A percentile compares a stretch with the other conserved stretches of the same genome.
These are phyloP conservation scores for Paulownia fortunei DNA, from an alignment of 257 asterid species.

Conservation along the genomic window DNA sequence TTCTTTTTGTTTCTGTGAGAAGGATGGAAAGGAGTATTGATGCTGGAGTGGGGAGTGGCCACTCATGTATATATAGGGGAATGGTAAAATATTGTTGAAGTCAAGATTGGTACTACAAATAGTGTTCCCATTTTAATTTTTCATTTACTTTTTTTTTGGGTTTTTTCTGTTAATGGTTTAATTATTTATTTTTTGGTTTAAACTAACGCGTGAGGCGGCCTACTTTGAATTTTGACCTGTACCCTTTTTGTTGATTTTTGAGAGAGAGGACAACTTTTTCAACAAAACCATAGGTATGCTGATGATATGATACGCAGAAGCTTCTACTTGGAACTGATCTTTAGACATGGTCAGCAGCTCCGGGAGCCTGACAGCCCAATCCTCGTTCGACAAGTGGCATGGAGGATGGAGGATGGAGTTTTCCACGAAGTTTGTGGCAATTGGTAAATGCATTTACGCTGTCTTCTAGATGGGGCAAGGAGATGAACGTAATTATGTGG, in stretches of 20 bases:
- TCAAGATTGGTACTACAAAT: background rate
- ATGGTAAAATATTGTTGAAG: background rate
- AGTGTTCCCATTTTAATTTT: background rate
- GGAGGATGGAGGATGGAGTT: background rate
- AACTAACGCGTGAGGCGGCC: conserved; percentile 22
- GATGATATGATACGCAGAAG: conserved; percentile 1
- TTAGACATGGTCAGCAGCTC: background rate
- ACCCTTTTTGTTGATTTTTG: background rate
- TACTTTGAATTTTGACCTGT: conserved; percentile 28
- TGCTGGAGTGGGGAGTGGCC: conserved; percentile 1
- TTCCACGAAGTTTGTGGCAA: background rate
- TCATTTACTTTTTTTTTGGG: too few species aligned
- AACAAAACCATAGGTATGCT: background rate
- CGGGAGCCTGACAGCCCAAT: background rate
- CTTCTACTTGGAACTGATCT: conserved; percentile 17
- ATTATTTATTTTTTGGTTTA: background rate
- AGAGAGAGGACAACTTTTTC: background rate
- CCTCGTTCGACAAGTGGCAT: background rate
- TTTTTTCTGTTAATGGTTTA: background rate
- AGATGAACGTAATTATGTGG: background rate
- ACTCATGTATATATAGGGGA: background rate
- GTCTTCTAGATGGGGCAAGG: conserved; percentile 20
- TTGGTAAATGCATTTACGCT: background rate
- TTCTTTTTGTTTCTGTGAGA: background rate
- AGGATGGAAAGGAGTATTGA: background rate